Conservation (phyloP, 331 rosid genomes). For the Acacia concinna region DNA sequence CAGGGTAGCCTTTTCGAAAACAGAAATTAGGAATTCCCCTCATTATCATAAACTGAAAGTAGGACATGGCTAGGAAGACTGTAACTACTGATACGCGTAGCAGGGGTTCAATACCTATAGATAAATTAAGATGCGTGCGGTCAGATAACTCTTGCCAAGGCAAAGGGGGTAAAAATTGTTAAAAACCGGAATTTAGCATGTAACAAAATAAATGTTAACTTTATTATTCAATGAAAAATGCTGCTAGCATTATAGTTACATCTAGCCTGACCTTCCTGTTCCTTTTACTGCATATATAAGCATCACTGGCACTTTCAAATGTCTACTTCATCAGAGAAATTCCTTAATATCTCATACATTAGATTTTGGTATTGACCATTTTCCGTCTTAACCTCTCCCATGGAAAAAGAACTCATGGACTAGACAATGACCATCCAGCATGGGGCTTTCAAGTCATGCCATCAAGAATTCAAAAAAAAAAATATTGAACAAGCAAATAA, state of each 20-base stretch:
- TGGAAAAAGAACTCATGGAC: constrained; percentile 4
- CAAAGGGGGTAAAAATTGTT: constrained; percentile 9
- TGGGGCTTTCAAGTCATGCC: constrained; percentile 19
- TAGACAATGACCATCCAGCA: constrained; percentile 8
- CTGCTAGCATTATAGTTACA: neutral
- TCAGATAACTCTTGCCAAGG: constrained; percentile 8
- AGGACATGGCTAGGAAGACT: constrained; percentile 12
- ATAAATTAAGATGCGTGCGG: constrained; percentile 11
- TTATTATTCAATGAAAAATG: neutral
- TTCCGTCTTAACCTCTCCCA: neutral
- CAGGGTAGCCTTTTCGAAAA: constrained; percentile 11
- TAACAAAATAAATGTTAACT: neutral
- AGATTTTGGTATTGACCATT: neutral
- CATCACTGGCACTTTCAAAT: neutral
- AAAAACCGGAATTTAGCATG: constrained; percentile 1
- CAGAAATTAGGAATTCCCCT: constrained; percentile 7
- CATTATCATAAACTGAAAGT: constrained; percentile 18
- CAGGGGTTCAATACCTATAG: constrained; percentile 12
- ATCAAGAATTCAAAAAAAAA: constrained; percentile 33
- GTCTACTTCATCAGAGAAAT: neutral
- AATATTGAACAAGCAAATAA: constrained; percentile 26
- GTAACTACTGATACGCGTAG: constrained; percentile 23
- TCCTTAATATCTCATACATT: neutral
- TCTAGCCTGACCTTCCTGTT: constrained; percentile 1
- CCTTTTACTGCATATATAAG: neutral